phyloP scores from a whole-genome alignment of 2,329 filamentous ascomycete species.

The Fusarium beomiforme region DNA sequence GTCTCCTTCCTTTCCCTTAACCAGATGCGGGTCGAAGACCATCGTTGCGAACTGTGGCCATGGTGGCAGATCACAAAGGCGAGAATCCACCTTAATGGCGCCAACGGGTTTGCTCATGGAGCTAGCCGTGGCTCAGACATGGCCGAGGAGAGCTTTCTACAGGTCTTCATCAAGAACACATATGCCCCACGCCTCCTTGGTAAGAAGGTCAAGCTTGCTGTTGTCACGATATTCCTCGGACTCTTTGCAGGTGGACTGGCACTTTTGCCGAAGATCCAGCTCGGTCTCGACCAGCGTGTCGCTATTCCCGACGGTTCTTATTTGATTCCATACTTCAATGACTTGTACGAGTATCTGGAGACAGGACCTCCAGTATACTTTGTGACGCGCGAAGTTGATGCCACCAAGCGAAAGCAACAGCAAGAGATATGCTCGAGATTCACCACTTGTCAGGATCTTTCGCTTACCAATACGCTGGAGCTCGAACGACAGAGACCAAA shows the following conservation, averaged over 20 bases:
- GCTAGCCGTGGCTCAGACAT: slow-evolving; percentile 73
- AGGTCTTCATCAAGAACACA: slow-evolving; percentile 87
- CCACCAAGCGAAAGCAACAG: slow-evolving; percentile 79
- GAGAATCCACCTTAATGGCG: slow-evolving; percentile 68
- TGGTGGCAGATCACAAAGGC: slow-evolving; percentile 85
- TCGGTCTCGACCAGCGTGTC: slow-evolving; percentile 93
- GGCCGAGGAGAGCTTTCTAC: slow-evolving; percentile 84
- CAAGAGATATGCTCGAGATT: slow-evolving; percentile 91
- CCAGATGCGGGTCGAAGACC: slow-evolving; percentile 87
- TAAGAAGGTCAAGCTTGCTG: slow-evolving; percentile 79
- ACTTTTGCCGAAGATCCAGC: slow-evolving; percentile 82
- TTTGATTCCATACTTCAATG: slow-evolving; percentile 95
- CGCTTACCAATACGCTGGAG: slow-evolving; percentile 89
- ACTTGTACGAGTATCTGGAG: slow-evolving; percentile 91
- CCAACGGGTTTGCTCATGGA: slow-evolving; percentile 65
- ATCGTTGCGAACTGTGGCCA: slow-evolving; percentile 90
- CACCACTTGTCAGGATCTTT: slow-evolving; percentile 85
- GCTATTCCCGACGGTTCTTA: slow-evolving; percentile 95
- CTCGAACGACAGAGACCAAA: slow-evolving; percentile 91
- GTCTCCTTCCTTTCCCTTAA: slow-evolving; percentile 91
- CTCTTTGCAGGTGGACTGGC: slow-evolving; percentile 87
- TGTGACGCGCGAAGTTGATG: slow-evolving; percentile 83
- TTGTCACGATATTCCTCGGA: slow-evolving; percentile 86
- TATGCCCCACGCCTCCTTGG: slow-evolving; percentile 87
- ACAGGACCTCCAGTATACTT: slow-evolving; percentile 96